Evolutionary conservation across 192 early-diverging fungal genomes (phyloP).

Genomic region (Coemansia sp.): DNA sequence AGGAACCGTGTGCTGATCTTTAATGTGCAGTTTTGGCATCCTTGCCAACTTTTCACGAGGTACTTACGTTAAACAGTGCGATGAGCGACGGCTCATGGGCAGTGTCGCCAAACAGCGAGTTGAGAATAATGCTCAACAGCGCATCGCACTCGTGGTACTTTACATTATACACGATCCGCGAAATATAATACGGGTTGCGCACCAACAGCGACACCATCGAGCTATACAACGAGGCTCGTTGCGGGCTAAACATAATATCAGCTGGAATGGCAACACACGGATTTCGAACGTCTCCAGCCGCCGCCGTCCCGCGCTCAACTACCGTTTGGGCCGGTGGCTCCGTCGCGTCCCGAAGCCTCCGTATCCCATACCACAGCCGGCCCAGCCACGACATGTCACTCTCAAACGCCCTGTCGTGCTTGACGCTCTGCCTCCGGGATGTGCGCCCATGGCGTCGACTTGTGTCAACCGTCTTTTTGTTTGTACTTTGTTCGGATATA

Average conservation of each 20-base stretch:
- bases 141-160: constrained; percentile 50
- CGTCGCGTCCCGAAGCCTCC: constrained; percentile 12
- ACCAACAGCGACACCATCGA: constrained; percentile 33
- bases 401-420: neutral
- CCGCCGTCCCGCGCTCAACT: constrained; percentile 27
- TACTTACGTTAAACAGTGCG: constrained; percentile 43
- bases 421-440: neutral
- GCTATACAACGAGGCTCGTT: constrained; percentile 32
- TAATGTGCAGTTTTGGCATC: neutral
- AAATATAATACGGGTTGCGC: constrained; percentile 40
- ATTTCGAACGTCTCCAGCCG: constrained; percentile 26
- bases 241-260: constrained; percentile 42
- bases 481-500: neutral
- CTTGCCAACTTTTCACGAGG: neutral
- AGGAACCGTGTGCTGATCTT: neutral
- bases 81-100: constrained; percentile 27
- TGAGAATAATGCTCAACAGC: constrained; percentile 33
- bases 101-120: constrained; percentile 36
- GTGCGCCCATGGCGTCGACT: neutral
- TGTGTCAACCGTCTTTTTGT: neutral
- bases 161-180: constrained; percentile 26
- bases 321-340: neutral
- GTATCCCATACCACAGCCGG: constrained; percentile 28
- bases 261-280: constrained; percentile 35
- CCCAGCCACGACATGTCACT: constrained; percentile 9